A percentile compares a stretch with the other conserved stretches of the same genome.
These are phyloP conservation scores for Chytriomyces sp. DNA, from an alignment of 192 early-diverging fungal species.

Conservation along the genomic window DNA sequence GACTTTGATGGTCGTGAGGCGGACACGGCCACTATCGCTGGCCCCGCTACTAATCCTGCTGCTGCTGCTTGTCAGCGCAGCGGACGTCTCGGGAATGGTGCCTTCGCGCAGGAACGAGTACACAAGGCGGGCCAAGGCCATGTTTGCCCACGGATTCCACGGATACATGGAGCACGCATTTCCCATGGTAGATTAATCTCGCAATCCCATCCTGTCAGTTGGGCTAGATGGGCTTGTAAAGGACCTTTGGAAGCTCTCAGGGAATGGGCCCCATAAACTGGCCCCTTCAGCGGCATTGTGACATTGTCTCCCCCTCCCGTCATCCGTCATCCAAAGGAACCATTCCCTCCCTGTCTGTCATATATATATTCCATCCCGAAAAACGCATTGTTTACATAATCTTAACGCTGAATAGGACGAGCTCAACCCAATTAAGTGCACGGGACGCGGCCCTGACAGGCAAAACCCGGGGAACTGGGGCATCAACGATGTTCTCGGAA, in stretches of 20 bases:
- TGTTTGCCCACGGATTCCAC: conserved; percentile 63
- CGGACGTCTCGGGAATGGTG: neutral
- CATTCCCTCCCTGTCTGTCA: too few species aligned
- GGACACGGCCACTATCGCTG: too few species aligned
- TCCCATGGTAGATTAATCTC: conserved; percentile 46
- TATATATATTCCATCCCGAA: too few species aligned
- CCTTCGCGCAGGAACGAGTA: neutral
- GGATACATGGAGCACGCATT: conserved; percentile 83
- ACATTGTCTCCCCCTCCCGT: too few species aligned
- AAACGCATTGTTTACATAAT: neutral
- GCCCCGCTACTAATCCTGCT: neutral
- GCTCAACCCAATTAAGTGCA: conserved; percentile 84
- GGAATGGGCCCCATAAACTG: too few species aligned
- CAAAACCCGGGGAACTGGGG: conserved; percentile 64
- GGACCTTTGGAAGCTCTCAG: too few species aligned
- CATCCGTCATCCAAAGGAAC: neutral
- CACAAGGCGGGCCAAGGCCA: conserved; percentile 41
- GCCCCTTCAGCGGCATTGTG: too few species aligned
- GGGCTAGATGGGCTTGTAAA: neutral
- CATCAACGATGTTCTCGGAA: conserved; percentile 93
- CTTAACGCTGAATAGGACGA: conserved; percentile 66
- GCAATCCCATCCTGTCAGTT: neutral
- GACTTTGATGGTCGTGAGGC: too few species aligned
- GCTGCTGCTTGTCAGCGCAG: neutral
- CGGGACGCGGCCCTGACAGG: conserved; percentile 71